Evolutionary conservation across 257 asterid genomes (phyloP).

Genomic region (Thymus quinquecostatus): DNA sequence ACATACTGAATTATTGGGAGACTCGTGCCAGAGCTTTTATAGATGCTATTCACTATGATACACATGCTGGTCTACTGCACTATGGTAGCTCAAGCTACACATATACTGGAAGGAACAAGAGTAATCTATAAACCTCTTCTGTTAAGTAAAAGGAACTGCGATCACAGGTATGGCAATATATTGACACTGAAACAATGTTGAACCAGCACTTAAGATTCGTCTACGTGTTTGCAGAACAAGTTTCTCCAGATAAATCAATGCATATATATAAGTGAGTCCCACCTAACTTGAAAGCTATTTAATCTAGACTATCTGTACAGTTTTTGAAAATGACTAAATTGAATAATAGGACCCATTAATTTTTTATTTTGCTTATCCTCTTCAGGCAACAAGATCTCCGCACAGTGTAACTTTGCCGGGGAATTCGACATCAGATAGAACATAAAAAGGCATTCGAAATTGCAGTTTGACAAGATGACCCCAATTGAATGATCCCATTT

Average conservation of each 20-base stretch:
- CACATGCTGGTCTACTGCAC: neutral
- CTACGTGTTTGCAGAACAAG: too few species aligned
- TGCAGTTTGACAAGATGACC: neutral
- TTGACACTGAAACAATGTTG: too few species aligned
- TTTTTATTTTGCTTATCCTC: neutral
- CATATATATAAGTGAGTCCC: constrained; percentile 1
- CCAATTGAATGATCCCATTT: neutral
- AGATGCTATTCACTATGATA: neutral
- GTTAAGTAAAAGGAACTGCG: neutral
- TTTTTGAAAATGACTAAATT: neutral
- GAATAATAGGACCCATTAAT: neutral
- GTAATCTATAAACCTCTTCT: neutral
- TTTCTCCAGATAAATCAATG: neutral
- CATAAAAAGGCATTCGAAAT: neutral
- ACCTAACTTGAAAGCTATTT: neutral
- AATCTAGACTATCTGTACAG: neutral
- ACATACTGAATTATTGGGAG: neutral
- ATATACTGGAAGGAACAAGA: constrained; percentile 4
- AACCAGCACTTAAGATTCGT: too few species aligned
- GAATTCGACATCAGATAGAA: neutral
- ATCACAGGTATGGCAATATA: neutral
- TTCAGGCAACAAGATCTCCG: neutral
- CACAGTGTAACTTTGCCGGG: neutral
- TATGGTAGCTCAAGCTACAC: neutral
- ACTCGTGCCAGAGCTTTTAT: neutral